A percentile compares a stretch with the other conserved stretches of the same genome.
phyloP scores from a whole-genome alignment of 73 alveolate species.

The Breviolum minutum region DNA sequence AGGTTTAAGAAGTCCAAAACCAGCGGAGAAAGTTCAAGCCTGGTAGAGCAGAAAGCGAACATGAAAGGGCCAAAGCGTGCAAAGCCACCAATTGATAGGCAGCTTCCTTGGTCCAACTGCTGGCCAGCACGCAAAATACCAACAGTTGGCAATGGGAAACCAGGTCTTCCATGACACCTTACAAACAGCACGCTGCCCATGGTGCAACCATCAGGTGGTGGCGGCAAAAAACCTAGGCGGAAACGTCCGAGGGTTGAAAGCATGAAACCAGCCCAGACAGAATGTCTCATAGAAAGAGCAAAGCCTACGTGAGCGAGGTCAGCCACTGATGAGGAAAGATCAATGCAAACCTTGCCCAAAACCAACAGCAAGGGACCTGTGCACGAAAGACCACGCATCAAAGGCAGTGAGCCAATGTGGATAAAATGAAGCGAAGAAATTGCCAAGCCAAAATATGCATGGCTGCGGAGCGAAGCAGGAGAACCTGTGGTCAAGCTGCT shows the following conservation, averaged over 20 bases:
- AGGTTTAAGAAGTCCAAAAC: neutral
- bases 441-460: neutral
- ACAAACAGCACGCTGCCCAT: neutral
- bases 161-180: constrained; percentile 32
- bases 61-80: neutral
- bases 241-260: neutral
- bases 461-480: neutral
- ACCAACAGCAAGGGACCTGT: neutral
- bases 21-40: neutral
- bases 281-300: neutral
- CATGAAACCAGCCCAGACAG: constrained; percentile 1
- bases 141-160: neutral
- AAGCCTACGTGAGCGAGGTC: constrained; percentile 7
- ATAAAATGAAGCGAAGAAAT: neutral
- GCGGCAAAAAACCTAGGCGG: neutral
- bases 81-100: constrained; percentile 43
- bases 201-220: neutral
- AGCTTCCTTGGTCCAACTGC: constrained; percentile 66
- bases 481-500: neutral
- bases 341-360: neutral
- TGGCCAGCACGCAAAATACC: constrained; percentile 52
- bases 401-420: neutral
- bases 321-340: neutral
- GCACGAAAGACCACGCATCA: neutral
- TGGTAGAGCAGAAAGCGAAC: neutral